Conservation (phyloP, 1,139 yeast genomes). For the Protomyces inouyei region DNA sequence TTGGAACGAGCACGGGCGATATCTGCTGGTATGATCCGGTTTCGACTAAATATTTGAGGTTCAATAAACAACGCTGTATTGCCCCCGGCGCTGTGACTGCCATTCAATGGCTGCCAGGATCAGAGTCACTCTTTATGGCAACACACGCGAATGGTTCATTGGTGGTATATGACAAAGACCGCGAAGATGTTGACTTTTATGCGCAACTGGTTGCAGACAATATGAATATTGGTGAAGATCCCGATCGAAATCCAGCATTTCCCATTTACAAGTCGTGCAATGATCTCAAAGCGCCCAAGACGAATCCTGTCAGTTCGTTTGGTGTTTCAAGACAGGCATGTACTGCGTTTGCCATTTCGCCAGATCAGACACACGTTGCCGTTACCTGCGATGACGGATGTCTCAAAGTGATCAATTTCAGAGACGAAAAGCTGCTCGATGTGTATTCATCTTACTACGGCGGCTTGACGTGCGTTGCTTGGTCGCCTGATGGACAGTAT, state of each 20-base stretch:
- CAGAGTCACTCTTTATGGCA: slow-evolving; percentile 42
- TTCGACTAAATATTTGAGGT: slow-evolving; percentile 47
- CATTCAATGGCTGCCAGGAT: slow-evolving; percentile 44
- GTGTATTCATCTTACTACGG: slow-evolving; percentile 64
- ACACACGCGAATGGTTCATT: slow-evolving; percentile 45
- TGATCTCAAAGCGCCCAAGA: slow-evolving; percentile 32
- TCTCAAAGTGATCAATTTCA: slow-evolving; percentile 54
- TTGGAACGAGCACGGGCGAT: slow-evolving; percentile 54
- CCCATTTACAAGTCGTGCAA: slow-evolving; percentile 30
- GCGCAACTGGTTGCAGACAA: not conserved
- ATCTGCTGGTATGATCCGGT: slow-evolving; percentile 53
- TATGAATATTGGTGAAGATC: slow-evolving; percentile 17
- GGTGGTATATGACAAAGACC: slow-evolving; percentile 43
- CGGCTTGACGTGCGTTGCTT: slow-evolving; percentile 54
- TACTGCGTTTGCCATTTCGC: slow-evolving; percentile 50
- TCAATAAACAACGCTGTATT: slow-evolving; percentile 47
- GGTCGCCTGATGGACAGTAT: slow-evolving; percentile 64
- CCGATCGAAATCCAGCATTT: slow-evolving; percentile 29
- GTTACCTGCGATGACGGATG: slow-evolving; percentile 66
- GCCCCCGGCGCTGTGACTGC: slow-evolving; percentile 41
- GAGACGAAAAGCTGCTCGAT: slow-evolving; percentile 51
- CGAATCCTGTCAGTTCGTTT: slow-evolving; percentile 56
- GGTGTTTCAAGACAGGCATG: slow-evolving; percentile 58
- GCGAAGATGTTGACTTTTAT: slow-evolving; percentile 40
- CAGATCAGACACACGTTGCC: slow-evolving; percentile 45